These are phyloP conservation scores for Suillus placidus DNA, from an alignment of 768 basidiomycete genomes.

Conservation along the genomic window DNA sequence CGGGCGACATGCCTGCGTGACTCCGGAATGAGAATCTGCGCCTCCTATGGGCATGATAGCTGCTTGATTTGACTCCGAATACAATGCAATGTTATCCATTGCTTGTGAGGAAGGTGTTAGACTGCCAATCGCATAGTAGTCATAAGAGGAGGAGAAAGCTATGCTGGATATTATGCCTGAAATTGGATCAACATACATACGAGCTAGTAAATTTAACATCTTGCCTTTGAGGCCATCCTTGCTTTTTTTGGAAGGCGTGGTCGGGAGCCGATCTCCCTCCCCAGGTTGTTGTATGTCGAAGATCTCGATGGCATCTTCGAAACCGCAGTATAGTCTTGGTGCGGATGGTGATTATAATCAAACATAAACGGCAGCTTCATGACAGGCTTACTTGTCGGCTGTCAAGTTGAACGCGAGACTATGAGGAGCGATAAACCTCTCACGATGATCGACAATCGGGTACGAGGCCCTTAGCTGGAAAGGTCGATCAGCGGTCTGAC, in stretches of 20 bases:
- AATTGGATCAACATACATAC: conserved; percentile 4
- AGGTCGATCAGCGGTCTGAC: neutral
- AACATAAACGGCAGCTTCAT: neutral
- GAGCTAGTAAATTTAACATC: conserved; percentile 7
- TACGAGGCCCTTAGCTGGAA: conserved; percentile 87
- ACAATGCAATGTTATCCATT: conserved; percentile 64
- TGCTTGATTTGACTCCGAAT: conserved; percentile 58
- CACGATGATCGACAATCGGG: conserved; percentile 90
- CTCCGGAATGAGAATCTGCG: conserved; percentile 28
- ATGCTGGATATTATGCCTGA: conserved; percentile 86
- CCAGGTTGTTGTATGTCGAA: conserved; percentile 80
- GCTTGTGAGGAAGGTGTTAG: conserved; percentile 50
- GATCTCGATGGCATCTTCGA: conserved; percentile 82
- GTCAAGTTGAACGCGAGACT: conserved; percentile 75
- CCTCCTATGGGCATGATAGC: conserved; percentile 69
- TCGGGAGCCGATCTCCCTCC: conserved; percentile 67
- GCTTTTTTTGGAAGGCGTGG: conserved; percentile 74
- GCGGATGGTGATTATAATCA: neutral
- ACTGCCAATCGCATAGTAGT: conserved; percentile 80
- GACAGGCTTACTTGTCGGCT: conserved; percentile 58
- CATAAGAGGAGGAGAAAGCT: conserved; percentile 69
- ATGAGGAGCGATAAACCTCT: conserved; percentile 87
- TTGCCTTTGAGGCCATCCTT: conserved; percentile 87
- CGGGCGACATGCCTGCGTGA: neutral
- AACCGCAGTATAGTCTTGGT: conserved; percentile 83